phyloP scores from a whole-genome alignment of 192 early-diverging fungal species.

The Dissophora ornata region DNA sequence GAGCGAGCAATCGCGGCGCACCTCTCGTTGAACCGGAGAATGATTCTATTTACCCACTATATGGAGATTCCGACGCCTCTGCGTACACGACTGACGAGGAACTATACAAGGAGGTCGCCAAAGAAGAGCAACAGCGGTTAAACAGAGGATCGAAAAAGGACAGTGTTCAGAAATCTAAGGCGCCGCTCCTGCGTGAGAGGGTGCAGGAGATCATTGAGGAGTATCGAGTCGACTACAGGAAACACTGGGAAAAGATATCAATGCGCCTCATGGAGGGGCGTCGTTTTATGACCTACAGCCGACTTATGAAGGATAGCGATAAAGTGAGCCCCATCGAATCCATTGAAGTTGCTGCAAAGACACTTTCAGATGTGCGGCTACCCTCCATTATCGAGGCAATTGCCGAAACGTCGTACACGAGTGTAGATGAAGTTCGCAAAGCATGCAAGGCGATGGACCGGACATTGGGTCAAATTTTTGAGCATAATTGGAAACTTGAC shows the following conservation, averaged over 20 bases:
- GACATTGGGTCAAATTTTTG: constrained; percentile 11
- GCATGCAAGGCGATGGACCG: constrained; percentile 25
- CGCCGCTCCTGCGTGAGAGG: background rate
- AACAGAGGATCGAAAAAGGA: background rate
- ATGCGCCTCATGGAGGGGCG: background rate
- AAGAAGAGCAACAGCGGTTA: constrained; percentile 17
- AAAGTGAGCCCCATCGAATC: background rate
- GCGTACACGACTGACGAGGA: constrained; percentile 49
- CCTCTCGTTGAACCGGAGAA: background rate
- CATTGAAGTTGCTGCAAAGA: background rate
- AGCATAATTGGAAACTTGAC: constrained; percentile 15
- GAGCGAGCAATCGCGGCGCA: background rate
- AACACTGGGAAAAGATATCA: background rate
- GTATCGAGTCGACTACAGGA: constrained; percentile 12
- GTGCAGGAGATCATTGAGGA: constrained; percentile 1
- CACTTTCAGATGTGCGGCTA: background rate
- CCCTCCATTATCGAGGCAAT: constrained; percentile 4
- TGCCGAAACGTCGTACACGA: constrained; percentile 18
- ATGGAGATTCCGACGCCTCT: constrained; percentile 46
- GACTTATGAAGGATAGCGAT: background rate
- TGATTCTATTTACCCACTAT: constrained; percentile 23
- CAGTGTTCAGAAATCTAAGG: background rate
- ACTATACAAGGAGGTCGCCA: constrained; percentile 30
- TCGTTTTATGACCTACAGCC: background rate
- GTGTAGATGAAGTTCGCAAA: constrained; percentile 11